Conservation (phyloP, 148 eudicot species). For the Cornus controversa region DNA sequence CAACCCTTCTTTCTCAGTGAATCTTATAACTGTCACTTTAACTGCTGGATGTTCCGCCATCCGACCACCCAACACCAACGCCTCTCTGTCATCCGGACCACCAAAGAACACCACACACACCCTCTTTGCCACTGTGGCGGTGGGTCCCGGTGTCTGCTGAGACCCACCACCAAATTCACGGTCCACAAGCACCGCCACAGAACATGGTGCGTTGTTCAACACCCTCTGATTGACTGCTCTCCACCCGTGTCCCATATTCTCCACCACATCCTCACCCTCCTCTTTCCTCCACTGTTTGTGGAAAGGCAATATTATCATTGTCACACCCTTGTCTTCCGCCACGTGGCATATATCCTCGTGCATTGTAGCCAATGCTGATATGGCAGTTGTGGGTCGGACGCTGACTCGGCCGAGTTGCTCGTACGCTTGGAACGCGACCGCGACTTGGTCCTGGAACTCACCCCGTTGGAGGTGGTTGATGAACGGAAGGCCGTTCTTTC, state of each 20-base stretch:
- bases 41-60: slow-evolving; percentile 59
- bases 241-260: slow-evolving; percentile 47
- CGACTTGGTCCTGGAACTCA: slow-evolving; percentile 28
- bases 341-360: slow-evolving; percentile 64
- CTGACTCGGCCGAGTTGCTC: slow-evolving; percentile 37
- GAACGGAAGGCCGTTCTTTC: slow-evolving; percentile 44
- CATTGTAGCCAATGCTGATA: slow-evolving; percentile 51
- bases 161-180: slow-evolving; percentile 36
- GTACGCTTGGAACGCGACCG: slow-evolving; percentile 38
- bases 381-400: slow-evolving; percentile 37
- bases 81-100: slow-evolving; percentile 65
- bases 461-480: slow-evolving; percentile 17
- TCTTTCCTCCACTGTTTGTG: slow-evolving; percentile 44
- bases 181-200: slow-evolving; percentile 58
- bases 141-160: slow-evolving; percentile 10
- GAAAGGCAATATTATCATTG: slow-evolving; percentile 53
- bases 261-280: slow-evolving; percentile 27
- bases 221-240: slow-evolving; percentile 55
- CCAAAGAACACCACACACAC: slow-evolving; percentile 60
- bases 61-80: slow-evolving; percentile 43
- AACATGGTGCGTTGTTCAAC: slow-evolving; percentile 45
- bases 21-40: slow-evolving; percentile 34
- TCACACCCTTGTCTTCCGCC: slow-evolving; percentile 37
- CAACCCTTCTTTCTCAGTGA: slow-evolving; percentile 8
- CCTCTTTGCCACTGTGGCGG: slow-evolving; percentile 19